Percentiles rank a stretch among this genome's conserved stretches.
These are phyloP conservation scores for Fusarium miscanthi DNA, from an alignment of 2,329 filamentous ascomycete genomes.

Conservation along the genomic window DNA sequence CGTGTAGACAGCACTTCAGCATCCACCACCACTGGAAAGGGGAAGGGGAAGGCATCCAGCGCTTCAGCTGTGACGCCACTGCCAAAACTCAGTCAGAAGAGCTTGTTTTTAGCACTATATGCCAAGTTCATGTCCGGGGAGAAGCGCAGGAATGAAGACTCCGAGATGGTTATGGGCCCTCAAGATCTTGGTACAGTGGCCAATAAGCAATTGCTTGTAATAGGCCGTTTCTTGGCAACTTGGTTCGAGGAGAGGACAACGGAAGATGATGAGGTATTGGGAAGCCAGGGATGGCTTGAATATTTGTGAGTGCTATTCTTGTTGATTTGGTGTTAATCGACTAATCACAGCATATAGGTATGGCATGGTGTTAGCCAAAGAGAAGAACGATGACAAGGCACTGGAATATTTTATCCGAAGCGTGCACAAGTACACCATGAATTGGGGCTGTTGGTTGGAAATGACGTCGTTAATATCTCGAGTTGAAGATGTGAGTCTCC, in stretches of 20 bases:
- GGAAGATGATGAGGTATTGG: constrained; percentile 68
- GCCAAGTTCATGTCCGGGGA: constrained; percentile 93
- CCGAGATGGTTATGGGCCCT: constrained; percentile 96
- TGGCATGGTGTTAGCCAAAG: constrained; percentile 87
- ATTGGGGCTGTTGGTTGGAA: constrained; percentile 98
- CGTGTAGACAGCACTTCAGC: constrained; percentile 52
- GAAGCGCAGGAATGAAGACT: constrained; percentile 95
- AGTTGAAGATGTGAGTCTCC: constrained; percentile 77
- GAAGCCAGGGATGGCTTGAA: constrained; percentile 92
- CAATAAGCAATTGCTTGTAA: constrained; percentile 84
- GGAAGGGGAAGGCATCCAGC: constrained; percentile 59
- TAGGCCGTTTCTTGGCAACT: constrained; percentile 80
- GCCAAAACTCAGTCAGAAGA: constrained; percentile 83
- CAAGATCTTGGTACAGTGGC: constrained; percentile 85
- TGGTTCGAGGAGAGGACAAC: constrained; percentile 78
- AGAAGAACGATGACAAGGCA: constrained; percentile 88
- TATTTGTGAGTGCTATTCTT: constrained; percentile 68
- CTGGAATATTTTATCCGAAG: constrained; percentile 89
- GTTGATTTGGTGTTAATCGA: background rate
- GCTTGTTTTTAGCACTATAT: constrained; percentile 90
- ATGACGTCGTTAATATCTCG: constrained; percentile 83
- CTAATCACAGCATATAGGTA: constrained; percentile 63
- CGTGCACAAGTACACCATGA: constrained; percentile 90
- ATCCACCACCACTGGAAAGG: constrained; percentile 67
- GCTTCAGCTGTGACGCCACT: constrained; percentile 48